Percentiles rank a stretch among this genome's conserved stretches.
Evolutionary conservation across 2,329 filamentous ascomycete species (phyloP).

Genomic region (Nigrograna mackinnonii): DNA sequence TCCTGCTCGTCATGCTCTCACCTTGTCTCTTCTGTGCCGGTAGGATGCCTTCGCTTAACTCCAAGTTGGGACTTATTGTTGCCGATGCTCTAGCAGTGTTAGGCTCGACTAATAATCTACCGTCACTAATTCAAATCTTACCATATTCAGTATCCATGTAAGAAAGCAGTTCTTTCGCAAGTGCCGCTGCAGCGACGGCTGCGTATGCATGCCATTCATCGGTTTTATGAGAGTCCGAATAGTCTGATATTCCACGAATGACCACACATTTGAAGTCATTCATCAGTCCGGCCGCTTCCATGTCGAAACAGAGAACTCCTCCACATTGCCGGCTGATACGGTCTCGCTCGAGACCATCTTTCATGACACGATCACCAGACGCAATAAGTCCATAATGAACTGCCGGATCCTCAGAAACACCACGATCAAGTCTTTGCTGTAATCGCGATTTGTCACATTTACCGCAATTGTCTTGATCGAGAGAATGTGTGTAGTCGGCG

Average conservation of each 20-base stretch:
- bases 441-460: not conserved
- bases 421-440: not conserved
- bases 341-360: constrained; percentile 1
- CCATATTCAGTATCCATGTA: no score
- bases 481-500: not conserved
- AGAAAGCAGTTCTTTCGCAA: constrained; percentile 3
- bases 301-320: constrained; percentile 2
- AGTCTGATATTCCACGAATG: constrained; percentile 7
- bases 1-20: no score
- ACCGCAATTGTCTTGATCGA: not conserved
- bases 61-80: no score
- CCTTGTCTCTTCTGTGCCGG: no score
- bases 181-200: constrained; percentile 1
- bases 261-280: not conserved
- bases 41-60: no score
- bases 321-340: not conserved
- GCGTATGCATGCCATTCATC: constrained; percentile 2
- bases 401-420: not conserved
- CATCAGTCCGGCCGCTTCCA: constrained; percentile 3
- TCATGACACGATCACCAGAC: constrained; percentile 1
- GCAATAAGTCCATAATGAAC: constrained; percentile 1
- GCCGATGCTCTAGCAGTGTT: no score
- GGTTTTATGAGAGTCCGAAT: constrained; percentile 5
- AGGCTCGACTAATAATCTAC: no score
- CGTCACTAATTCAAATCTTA: no score